Evolutionary conservation across 345 rosid genomes (phyloP).

Genomic region (Sonneratia caseolaris): DNA sequence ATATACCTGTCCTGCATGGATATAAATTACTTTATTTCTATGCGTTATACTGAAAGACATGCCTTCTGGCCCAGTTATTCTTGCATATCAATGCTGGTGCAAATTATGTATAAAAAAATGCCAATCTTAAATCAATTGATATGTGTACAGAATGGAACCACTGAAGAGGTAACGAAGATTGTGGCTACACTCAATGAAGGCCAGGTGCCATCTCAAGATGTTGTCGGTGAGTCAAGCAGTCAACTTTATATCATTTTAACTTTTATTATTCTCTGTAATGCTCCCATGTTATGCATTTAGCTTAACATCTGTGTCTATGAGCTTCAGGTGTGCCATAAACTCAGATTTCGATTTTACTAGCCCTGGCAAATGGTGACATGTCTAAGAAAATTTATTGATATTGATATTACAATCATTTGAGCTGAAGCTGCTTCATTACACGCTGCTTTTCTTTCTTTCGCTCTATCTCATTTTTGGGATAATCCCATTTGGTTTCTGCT

Average conservation of each 20-base stretch:
- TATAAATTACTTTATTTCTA: neutral
- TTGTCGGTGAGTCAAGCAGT: constrained; percentile 45
- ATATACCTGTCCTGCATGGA: no score
- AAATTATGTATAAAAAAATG: neutral
- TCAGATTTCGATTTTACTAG: neutral
- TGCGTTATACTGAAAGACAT: neutral
- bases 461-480: neutral
- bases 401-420: neutral
- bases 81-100: neutral
- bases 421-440: neutral
- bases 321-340: neutral
- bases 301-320: neutral
- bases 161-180: constrained; percentile 86
- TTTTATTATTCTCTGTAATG: neutral
- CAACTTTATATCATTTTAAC: neutral
- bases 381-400: neutral
- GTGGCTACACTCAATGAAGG: constrained; percentile 54
- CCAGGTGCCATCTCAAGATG: constrained; percentile 64
- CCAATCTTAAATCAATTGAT: neutral
- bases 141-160: constrained; percentile 67
- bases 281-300: neutral
- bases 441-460: neutral
- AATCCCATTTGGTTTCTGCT: neutral
- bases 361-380: neutral
- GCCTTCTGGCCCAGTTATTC: neutral